Base-by-base conservation (phyloP, 305 asterid species). In the Ajuga reptans region DNA sequence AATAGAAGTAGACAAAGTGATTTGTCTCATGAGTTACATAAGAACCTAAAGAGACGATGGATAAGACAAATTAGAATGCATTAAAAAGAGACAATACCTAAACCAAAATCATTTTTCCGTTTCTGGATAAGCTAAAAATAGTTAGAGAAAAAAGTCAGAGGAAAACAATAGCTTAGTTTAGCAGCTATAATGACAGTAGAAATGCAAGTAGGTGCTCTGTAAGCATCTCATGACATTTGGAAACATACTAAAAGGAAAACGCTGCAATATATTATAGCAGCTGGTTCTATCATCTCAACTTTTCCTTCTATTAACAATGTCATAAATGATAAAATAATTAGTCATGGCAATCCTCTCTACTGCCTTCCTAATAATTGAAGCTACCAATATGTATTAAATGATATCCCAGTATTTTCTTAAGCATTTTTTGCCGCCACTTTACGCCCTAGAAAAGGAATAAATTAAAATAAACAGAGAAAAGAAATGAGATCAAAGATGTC, bases 11-110 rank as follows among this genome's bases (percentile, higher is more conserved):
- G 86, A 93, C 96, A 74, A 93, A 93, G 86, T 93, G 97, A 75
- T 90, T 93, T 18, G 98, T 93, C 86, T 93, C 98, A 29, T 93
- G 98, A 69, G 98, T 93, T 71, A 93, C 98, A 72, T 90, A 93
- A n/a, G 98, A 93, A 61, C 98, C 98, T 93, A 64, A 55, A 70
- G 39, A 58, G 66, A 50, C 5, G 64, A 51, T 9, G 57, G 42
- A 31, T 21, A 64, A 75, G 41, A 58, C 51, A 36, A 69, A 67
- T 73, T 64, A 77, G 50, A 58, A 60, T 50, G 72, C 51, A 11
- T 24, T 52, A 34, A 60, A 12, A 41, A 24, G 64, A 53, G 7
- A 31, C n/a, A 33, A 59, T 52, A 65, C 64, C 52, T 24, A 65
- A 64, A 21, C 47, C 43, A 18, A 17, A 29, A 61, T 6, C 18